These are phyloP conservation scores for Podila minutissima DNA, from an alignment of 192 early-diverging fungal species.

Conservation along the genomic window DNA sequence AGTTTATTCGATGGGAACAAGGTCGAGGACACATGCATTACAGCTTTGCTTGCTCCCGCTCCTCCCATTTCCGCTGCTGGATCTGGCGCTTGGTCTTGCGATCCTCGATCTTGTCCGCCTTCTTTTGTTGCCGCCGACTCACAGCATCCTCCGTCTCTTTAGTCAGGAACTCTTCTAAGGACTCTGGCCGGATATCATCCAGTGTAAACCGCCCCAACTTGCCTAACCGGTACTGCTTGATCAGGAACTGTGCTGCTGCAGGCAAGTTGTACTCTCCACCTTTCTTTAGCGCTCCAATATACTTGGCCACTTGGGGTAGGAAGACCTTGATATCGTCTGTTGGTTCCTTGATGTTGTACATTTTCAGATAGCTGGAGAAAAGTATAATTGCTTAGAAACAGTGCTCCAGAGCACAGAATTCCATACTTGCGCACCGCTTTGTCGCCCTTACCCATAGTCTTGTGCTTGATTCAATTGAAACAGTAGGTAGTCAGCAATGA, in stretches of 20 bases:
- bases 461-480: conserved; percentile 80
- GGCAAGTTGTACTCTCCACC: conserved; percentile 73
- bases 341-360: conserved; percentile 66
- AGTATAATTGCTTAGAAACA: background rate
- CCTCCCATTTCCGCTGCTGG: conserved; percentile 27
- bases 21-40: conserved; percentile 9
- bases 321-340: conserved; percentile 80
- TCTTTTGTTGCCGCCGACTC: conserved; percentile 60
- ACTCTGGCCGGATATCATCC: conserved; percentile 74
- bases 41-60: conserved; percentile 6
- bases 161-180: conserved; percentile 63
- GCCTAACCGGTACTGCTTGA: conserved; percentile 86
- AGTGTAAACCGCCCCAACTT: conserved; percentile 82
- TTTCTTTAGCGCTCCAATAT: conserved; percentile 73
- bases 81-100: conserved; percentile 41
- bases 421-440: background rate
- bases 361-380: conserved; percentile 60
- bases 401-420: background rate
- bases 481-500: conserved; percentile 92
- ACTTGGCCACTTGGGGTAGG: conserved; percentile 67
- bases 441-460: conserved; percentile 53
- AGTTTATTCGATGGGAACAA: background rate
- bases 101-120: conserved; percentile 55
- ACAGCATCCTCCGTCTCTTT: conserved; percentile 13
- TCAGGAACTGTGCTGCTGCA: conserved; percentile 74